Conservation (phyloP, 176 grass and related monocot species). For the Carex littledalei region DNA sequence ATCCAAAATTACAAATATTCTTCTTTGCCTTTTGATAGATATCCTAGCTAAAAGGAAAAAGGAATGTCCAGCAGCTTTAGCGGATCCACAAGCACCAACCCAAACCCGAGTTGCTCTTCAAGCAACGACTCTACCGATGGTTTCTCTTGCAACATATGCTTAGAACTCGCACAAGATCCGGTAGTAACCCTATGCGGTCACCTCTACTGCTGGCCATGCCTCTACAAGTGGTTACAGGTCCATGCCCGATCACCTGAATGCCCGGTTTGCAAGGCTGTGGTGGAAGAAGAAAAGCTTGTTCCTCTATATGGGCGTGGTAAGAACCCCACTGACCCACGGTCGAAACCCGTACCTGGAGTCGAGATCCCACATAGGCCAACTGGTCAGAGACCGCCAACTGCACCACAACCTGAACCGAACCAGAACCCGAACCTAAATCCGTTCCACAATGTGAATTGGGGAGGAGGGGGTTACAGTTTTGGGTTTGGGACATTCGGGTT, state of each 20-base stretch:
- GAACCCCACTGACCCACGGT: slow-evolving; percentile 75
- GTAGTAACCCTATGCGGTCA: slow-evolving; percentile 89
- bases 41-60: background rate
- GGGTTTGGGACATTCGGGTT: slow-evolving; percentile 57
- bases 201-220: slow-evolving; percentile 92
- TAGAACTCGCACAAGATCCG: slow-evolving; percentile 83
- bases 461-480: slow-evolving; percentile 78
- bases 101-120: background rate
- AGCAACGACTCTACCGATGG: slow-evolving; percentile 40
- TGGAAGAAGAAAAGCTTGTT: slow-evolving; percentile 90
- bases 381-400: slow-evolving; percentile 70
- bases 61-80: slow-evolving; percentile 2
- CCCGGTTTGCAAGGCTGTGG: slow-evolving; percentile 88
- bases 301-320: slow-evolving; percentile 86
- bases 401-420: slow-evolving; percentile 50
- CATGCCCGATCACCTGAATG: slow-evolving; percentile 72
- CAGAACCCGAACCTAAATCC: slow-evolving; percentile 37
- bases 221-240: slow-evolving; percentile 78
- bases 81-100: background rate
- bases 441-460: slow-evolving; percentile 52
- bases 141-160: slow-evolving; percentile 96
- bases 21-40: background rate
- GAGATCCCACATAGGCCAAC: slow-evolving; percentile 75
- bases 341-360: slow-evolving; percentile 51
- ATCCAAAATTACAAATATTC: background rate